Percentiles rank a stretch among this genome's conserved stretches.
Evolutionary conservation across 2,329 filamentous ascomycete species (phyloP).

Genomic region (Seiridium cupressi): DNA sequence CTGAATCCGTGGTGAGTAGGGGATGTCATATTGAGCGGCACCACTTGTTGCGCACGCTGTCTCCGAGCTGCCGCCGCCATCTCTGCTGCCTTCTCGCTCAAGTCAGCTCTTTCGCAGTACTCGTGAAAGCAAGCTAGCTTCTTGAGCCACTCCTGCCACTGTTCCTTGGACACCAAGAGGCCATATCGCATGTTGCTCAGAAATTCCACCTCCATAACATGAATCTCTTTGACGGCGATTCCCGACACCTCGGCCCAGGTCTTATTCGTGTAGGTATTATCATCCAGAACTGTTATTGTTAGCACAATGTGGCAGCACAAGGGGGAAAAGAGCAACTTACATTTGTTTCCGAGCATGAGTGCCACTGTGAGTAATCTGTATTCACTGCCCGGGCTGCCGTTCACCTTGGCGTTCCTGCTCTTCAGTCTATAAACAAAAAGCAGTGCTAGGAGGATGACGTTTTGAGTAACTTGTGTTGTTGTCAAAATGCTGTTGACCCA

Average conservation of each 20-base stretch:
- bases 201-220: constrained; percentile 99
- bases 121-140: constrained; percentile 80
- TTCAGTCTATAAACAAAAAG: constrained; percentile 94
- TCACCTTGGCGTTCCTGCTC: constrained; percentile 82
- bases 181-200: constrained; percentile 98
- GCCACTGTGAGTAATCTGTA: constrained; percentile 91
- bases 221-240: constrained; percentile 90
- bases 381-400: constrained; percentile 90
- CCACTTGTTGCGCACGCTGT: constrained; percentile 24
- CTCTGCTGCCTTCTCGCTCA: constrained; percentile 18
- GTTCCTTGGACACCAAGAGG: constrained; percentile 77
- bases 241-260: constrained; percentile 98
- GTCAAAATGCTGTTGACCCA: constrained; percentile 90
- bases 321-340: constrained; percentile 41
- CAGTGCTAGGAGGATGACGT: constrained; percentile 86
- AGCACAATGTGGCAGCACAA: background rate
- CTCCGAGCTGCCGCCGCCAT: constrained; percentile 9
- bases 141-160: constrained; percentile 86
- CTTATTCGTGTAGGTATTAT: constrained; percentile 99
- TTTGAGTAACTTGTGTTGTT: constrained; percentile 94
- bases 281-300: constrained; percentile 70
- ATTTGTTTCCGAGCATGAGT: constrained; percentile 98
- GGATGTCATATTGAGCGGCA: constrained; percentile 40
- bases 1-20: constrained; percentile 35
- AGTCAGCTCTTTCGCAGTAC: constrained; percentile 73